These are phyloP conservation scores for Vicia villosa DNA, from an alignment of 306 rosid genomes.

Conservation along the genomic window DNA sequence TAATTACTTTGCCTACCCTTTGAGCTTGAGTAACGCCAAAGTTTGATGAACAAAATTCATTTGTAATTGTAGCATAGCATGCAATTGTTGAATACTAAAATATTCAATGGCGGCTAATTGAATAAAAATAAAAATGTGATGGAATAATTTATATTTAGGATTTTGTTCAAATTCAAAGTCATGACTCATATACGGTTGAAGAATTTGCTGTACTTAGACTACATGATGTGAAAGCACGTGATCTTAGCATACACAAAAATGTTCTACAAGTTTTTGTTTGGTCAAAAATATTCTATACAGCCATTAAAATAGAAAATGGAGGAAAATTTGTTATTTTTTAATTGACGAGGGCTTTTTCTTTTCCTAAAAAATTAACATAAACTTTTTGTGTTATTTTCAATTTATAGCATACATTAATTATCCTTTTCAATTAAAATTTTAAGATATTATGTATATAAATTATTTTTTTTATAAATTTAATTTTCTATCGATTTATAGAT, in stretches of 20 bases:
- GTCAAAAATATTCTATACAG: no score
- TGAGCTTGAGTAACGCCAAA: not conserved
- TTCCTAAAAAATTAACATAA: no score
- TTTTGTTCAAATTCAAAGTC: not conserved
- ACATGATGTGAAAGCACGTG: constrained; percentile 22
- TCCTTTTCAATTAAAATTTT: no score
- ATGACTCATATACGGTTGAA: constrained; percentile 20
- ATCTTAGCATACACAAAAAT: not conserved
- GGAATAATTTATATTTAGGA: not conserved
- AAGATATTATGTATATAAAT: no score
- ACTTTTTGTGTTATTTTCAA: no score
- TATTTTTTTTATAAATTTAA: no score
- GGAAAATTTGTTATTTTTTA: no score
- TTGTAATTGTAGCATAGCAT: constrained; percentile 33
- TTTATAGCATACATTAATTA: no score
- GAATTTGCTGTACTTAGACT: constrained; percentile 14
- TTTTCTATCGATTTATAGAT: no score
- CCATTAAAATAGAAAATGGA: no score
- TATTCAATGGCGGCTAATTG: constrained; percentile 40
- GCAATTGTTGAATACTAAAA: constrained; percentile 27
- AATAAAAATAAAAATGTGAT: constrained; percentile 31
- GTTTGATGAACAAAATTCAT: constrained; percentile 1
- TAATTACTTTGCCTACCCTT: not conserved
- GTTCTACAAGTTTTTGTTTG: no score
- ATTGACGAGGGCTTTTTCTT: no score